Conservation (phyloP, 768 basidiomycete genomes). For the Lyophyllum semitale region DNA sequence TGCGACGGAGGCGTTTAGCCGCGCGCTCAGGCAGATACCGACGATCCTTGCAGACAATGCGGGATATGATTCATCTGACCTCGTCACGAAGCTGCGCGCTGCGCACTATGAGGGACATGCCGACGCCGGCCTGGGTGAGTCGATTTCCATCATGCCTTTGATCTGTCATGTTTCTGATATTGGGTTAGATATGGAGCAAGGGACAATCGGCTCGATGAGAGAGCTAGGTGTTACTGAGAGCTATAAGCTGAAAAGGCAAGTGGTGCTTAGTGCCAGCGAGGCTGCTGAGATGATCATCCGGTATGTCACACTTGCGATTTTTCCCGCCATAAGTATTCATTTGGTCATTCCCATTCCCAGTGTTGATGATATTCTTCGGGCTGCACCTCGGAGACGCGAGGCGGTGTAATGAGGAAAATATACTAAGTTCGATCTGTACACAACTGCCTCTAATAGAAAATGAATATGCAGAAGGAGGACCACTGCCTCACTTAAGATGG, state of each 20-base stretch:
- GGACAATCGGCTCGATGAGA: slow-evolving; percentile 85
- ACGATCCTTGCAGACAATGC: slow-evolving; percentile 97
- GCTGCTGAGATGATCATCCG: slow-evolving; percentile 99
- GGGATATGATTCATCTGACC: slow-evolving; percentile 95
- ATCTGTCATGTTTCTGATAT: slow-evolving; percentile 5
- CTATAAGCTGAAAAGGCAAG: slow-evolving; percentile 96
- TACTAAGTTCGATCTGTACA: neutral
- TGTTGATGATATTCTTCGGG: slow-evolving; percentile 89
- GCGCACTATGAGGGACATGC: slow-evolving; percentile 89
- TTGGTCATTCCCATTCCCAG: slow-evolving; percentile 34
- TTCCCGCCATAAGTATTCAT: neutral
- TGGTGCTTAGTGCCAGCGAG: slow-evolving; percentile 91
- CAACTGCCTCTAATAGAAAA: neutral
- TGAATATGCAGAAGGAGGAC: too few relatives aligned
- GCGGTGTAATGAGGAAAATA: slow-evolving; percentile 48
- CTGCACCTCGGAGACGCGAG: slow-evolving; percentile 85
- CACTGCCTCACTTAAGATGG: too few relatives aligned
- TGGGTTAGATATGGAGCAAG: slow-evolving; percentile 81
- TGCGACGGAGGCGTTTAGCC: slow-evolving; percentile 88
- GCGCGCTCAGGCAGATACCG: slow-evolving; percentile 92
- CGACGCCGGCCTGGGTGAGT: slow-evolving; percentile 87
- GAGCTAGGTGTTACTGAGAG: slow-evolving; percentile 91
- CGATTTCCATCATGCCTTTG: neutral
- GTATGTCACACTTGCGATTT: slow-evolving; percentile 39
- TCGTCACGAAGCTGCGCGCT: slow-evolving; percentile 86